Percentiles rank a stretch among this genome's conserved stretches.
phyloP scores from a whole-genome alignment of 495 filamentous ascomycete genomes.

The Talaromyces trachyspermus region DNA sequence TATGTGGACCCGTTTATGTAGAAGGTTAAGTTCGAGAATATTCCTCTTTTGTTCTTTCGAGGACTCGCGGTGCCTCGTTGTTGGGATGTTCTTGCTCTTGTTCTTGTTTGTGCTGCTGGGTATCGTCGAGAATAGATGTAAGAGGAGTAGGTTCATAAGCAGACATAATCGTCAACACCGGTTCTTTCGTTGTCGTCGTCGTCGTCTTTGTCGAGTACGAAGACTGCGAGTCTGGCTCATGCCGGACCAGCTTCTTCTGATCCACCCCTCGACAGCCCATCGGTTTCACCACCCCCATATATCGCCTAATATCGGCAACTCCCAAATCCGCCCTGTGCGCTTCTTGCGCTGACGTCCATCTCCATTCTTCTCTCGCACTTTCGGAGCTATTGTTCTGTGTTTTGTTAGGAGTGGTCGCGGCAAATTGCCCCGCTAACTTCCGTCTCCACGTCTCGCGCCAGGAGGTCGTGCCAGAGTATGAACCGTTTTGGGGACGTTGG shows the following conservation, averaged over 20 bases:
- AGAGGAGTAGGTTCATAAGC: too few species aligned
- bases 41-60: conserved; percentile 20
- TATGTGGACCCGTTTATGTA: conserved; percentile 87
- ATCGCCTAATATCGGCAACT: conserved; percentile 47
- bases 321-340: conserved; percentile 21
- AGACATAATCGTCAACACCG: too few species aligned
- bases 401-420: too few species aligned
- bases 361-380: conserved; percentile 8
- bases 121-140: not conserved
- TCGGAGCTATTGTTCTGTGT: too few species aligned
- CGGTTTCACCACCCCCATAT: conserved; percentile 31
- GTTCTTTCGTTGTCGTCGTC: conserved; percentile 10
- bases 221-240: too few species aligned
- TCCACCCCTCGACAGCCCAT: too few species aligned
- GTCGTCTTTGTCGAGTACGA: conserved; percentile 15
- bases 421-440: conserved; percentile 65
- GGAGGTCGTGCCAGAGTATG: conserved; percentile 47
- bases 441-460: conserved; percentile 63
- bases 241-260: too few species aligned
- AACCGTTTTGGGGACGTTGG: conserved; percentile 62
- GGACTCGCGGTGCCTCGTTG: too few species aligned
- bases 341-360: conserved; percentile 11
- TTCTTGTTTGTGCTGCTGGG: not conserved
- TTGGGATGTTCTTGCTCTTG: not conserved
- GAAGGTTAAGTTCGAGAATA: conserved; percentile 63